phyloP scores from a whole-genome alignment of 805 yeast genomes.

The Ogataea paradorogensis region DNA sequence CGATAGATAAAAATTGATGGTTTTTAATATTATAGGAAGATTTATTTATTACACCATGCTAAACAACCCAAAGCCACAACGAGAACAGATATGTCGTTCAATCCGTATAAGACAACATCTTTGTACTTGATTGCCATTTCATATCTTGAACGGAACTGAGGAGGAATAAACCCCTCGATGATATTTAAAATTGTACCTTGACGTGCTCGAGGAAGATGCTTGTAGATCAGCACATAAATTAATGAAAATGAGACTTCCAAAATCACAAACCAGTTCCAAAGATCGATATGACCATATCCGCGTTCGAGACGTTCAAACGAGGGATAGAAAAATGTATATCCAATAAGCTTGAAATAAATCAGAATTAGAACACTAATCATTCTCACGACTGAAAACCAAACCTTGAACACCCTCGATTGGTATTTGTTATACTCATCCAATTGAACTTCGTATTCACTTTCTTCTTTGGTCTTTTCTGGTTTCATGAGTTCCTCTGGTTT shows the following conservation, averaged over 20 bases:
- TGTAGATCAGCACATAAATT: slow-evolving; percentile 14
- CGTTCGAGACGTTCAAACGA: slow-evolving; percentile 14
- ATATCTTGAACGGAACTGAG: slow-evolving; percentile 13
- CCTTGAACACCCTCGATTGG: slow-evolving; percentile 14
- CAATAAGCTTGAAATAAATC: slow-evolving; percentile 10
- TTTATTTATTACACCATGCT: slow-evolving; percentile 10
- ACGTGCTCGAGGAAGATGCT: slow-evolving; percentile 13
- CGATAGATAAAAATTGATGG: slow-evolving; percentile 22
- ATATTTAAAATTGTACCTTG: slow-evolving; percentile 20
- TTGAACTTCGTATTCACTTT: slow-evolving; percentile 14
- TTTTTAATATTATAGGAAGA: slow-evolving; percentile 1
- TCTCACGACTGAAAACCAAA: slow-evolving; percentile 19
- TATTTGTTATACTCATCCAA: slow-evolving; percentile 12
- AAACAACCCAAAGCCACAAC: slow-evolving; percentile 25
- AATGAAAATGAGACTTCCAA: slow-evolving; percentile 24
- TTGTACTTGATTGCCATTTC: slow-evolving; percentile 23
- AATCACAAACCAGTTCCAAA: slow-evolving; percentile 25
- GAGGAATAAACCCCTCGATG: slow-evolving; percentile 25
- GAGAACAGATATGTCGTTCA: slow-evolving; percentile 29
- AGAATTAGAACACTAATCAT: slow-evolving; percentile 13
- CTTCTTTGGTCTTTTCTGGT: slow-evolving; percentile 8
- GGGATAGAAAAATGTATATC: slow-evolving; percentile 10
- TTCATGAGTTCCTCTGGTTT: slow-evolving; percentile 1
- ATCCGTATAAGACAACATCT: slow-evolving; percentile 24
- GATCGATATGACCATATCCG: slow-evolving; percentile 11